Percentiles rank a stretch among this genome's conserved stretches.
phyloP scores from a whole-genome alignment of 1,284 basidiomycete genomes.

The Puccinia brachypodii region DNA sequence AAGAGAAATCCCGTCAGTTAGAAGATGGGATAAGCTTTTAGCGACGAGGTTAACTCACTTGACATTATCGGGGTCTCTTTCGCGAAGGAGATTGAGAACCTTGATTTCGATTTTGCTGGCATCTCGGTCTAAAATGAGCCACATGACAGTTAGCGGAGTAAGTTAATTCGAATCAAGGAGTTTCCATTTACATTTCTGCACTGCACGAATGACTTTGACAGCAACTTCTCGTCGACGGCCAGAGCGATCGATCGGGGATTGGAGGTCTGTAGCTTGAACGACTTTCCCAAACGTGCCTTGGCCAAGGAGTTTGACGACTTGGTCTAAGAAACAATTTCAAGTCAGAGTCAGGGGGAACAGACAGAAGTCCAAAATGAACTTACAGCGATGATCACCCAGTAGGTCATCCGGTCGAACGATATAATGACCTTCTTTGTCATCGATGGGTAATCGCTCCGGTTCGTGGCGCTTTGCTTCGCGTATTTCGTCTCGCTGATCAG shows the following conservation, averaged over 20 bases:
- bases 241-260: slow-evolving; percentile 61
- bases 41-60: slow-evolving; percentile 66
- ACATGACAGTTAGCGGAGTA: background rate
- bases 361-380: slow-evolving; percentile 61
- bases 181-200: slow-evolving; percentile 70
- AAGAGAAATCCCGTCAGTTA: background rate
- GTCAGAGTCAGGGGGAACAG: slow-evolving; percentile 55
- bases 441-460: slow-evolving; percentile 63
- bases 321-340: slow-evolving; percentile 50
- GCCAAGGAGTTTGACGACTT: slow-evolving; percentile 82
- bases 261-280: slow-evolving; percentile 84
- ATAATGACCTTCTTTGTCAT: slow-evolving; percentile 93
- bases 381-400: slow-evolving; percentile 66
- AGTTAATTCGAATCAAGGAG: background rate
- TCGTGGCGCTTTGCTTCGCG: slow-evolving; percentile 35
- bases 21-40: slow-evolving; percentile 7
- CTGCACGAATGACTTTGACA: slow-evolving; percentile 97
- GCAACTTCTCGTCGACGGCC: slow-evolving; percentile 69
- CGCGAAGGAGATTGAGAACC: slow-evolving; percentile 86
- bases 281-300: slow-evolving; percentile 99
- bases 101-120: slow-evolving; percentile 98
- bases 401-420: slow-evolving; percentile 86
- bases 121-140: slow-evolving; percentile 67
- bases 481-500: slow-evolving; percentile 13
- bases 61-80: slow-evolving; percentile 81